Evolutionary conservation across 129 eudicot species (phyloP).

Genomic region (Lonicera japonica): DNA sequence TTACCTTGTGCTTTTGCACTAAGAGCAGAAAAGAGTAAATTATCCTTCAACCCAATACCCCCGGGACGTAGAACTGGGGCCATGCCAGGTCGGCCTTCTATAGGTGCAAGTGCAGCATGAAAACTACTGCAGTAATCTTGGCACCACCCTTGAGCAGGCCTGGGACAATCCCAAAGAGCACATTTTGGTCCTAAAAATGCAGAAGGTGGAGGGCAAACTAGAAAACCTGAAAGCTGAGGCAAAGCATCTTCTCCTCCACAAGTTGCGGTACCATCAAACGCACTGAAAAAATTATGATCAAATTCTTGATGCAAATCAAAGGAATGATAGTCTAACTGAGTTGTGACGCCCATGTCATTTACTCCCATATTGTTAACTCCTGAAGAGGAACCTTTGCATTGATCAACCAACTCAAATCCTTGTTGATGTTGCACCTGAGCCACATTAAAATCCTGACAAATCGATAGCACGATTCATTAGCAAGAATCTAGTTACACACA

Average conservation of each 20-base stretch:
- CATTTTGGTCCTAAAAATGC: conserved; percentile 97
- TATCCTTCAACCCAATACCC: conserved; percentile 91
- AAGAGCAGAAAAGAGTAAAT: conserved; percentile 88
- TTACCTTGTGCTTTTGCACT: conserved; percentile 80
- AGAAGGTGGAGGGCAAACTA: conserved; percentile 75
- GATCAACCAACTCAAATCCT: conserved; percentile 35
- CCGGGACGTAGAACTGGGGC: conserved; percentile 89
- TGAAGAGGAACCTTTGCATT: conserved; percentile 49
- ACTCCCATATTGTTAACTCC: conserved; percentile 37
- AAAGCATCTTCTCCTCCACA: conserved; percentile 28
- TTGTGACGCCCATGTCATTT: conserved; percentile 26
- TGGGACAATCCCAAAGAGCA: conserved; percentile 97
- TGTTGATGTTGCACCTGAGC: conserved; percentile 46
- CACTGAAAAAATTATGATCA: conserved; percentile 38
- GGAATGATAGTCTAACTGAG: conserved; percentile 45
- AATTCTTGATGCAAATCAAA: conserved; percentile 51
- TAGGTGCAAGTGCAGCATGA: conserved; percentile 83
- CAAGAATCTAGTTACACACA: not conserved
- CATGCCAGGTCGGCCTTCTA: conserved; percentile 81
- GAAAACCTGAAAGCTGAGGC: conserved; percentile 35
- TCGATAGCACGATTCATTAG: conserved; percentile 1
- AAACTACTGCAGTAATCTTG: conserved; percentile 77
- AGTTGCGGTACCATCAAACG: conserved; percentile 32
- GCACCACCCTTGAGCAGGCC: conserved; percentile 77
- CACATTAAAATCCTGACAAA: conserved; percentile 38